These are phyloP conservation scores for Arxiozyma slooffiae DNA, from an alignment of 1,139 yeast genomes.

Conservation along the genomic window DNA sequence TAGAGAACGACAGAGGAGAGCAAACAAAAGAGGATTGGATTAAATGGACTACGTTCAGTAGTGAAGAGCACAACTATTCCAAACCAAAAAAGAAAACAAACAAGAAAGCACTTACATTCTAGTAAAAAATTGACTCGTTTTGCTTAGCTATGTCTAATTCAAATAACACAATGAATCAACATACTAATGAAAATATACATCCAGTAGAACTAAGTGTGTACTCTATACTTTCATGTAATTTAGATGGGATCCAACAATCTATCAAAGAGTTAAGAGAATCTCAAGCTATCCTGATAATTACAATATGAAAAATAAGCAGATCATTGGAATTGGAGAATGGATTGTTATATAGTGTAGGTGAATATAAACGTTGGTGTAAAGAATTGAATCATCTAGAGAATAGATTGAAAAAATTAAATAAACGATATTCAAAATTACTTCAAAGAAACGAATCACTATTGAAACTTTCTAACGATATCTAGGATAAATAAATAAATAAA, in stretches of 20 bases:
- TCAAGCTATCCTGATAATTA: conserved; percentile 24
- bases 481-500: background rate
- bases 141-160: background rate
- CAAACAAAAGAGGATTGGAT: too few relatives aligned
- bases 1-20: too few relatives aligned
- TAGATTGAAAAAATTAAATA: conserved; percentile 1
- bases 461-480: background rate
- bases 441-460: background rate
- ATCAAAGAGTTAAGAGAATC: conserved; percentile 28
- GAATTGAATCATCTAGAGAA: conserved; percentile 1
- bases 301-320: conserved; percentile 19
- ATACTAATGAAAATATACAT: conserved; percentile 17
- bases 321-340: conserved; percentile 19
- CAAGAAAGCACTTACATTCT: too few relatives aligned
- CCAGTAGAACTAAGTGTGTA: conserved; percentile 28
- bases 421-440: conserved; percentile 2
- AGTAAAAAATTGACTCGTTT: background rate
- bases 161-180: background rate
- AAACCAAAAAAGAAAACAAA: too few relatives aligned
- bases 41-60: too few relatives aligned
- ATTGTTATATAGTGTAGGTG: conserved; percentile 12
- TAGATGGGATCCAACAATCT: conserved; percentile 27
- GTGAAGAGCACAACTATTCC: too few relatives aligned
- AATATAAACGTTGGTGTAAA: background rate
- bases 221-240: conserved; percentile 24